Base-by-base conservation (phyloP, 495 filamentous ascomycete genomes). In the Penicillium mononematosum region DNA sequence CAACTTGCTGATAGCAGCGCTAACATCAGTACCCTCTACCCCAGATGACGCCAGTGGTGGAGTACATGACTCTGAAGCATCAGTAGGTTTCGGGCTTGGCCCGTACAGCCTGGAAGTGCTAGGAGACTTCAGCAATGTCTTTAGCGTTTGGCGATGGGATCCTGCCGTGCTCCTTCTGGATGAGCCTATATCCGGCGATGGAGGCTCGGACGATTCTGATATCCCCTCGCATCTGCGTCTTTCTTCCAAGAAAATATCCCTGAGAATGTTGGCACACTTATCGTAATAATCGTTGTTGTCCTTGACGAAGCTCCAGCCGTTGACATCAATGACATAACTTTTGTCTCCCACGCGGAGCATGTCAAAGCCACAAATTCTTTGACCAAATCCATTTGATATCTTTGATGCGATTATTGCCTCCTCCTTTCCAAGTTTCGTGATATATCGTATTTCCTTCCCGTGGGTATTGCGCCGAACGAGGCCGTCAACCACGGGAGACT, bases 241-340 rank as follows among this genome's bases (percentile, higher is more conserved):
- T 69, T 96, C 93, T 53, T 79, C 81, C 53, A 93, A 74, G 65
- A 98, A 99, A 67, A 90, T 90, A 8, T 94, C 84, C 61, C 85
- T 87, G 36, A 99, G 75, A 52, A 98, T 96, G 48, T 74, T 84
- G 14, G 94, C 86, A 61, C 88, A 92, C 64, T 89, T 89, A 65
- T 98, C 90, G 64, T 99, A 99, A 64, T 99, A 99, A 45, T 95
- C 91, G 45, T 96, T 91, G 66, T 99, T 99, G 72, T 99, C 94
- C 72, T 99, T 99, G 66, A 99, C 94, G 67, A 99, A 99, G 65
- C 93, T 97, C 94, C 94, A 99, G 17, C 94, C 94, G 70, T 99
- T 99, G 58, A 99, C 95, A 67, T 99, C 94, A 58, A 99, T 98
- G 14, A 99, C 94, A 73, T 90, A 98, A 70, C 93, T 98, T 72